Evolutionary conservation across 2,329 filamentous ascomycete species (phyloP).

Genomic region (Blastomyces percursus): DNA sequence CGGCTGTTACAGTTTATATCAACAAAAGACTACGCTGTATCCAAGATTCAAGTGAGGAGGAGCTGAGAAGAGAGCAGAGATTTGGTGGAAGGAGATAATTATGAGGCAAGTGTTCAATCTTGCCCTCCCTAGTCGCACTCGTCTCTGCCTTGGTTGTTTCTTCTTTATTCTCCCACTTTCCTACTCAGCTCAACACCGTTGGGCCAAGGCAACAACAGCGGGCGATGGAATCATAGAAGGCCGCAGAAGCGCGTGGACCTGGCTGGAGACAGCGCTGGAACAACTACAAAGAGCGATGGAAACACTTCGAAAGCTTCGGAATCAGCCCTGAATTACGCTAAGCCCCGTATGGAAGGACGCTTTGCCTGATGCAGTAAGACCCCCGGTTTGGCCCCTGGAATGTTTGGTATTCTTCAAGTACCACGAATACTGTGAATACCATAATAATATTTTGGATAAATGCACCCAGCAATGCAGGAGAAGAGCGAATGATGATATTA

Average conservation of each 20-base stretch:
- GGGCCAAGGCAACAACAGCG: too few relatives aligned
- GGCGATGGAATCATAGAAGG: neutral
- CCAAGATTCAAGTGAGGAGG: too few relatives aligned
- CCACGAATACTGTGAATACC: neutral
- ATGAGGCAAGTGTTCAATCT: too few relatives aligned
- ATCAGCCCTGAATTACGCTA: constrained; percentile 8
- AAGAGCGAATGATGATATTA: neutral
- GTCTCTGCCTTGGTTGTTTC: too few relatives aligned
- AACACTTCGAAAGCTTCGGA: constrained; percentile 14
- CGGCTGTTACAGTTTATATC: too few relatives aligned
- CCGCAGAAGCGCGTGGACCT: constrained; percentile 9
- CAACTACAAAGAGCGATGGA: constrained; percentile 1
- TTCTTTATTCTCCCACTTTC: too few relatives aligned
- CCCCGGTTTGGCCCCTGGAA: constrained; percentile 9
- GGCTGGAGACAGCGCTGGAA: neutral
- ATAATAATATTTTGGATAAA: neutral
- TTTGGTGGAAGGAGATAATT: too few relatives aligned
- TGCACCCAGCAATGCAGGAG: neutral
- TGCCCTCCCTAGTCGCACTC: too few relatives aligned
- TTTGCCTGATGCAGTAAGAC: constrained; percentile 13
- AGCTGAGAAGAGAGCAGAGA: too few relatives aligned
- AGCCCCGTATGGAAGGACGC: constrained; percentile 7
- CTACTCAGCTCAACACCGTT: too few relatives aligned
- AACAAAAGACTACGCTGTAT: too few relatives aligned
- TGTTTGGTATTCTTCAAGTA: neutral